Conservation (phyloP, 2,329 filamentous ascomycete genomes). For the Colletotrichum caudatum region DNA sequence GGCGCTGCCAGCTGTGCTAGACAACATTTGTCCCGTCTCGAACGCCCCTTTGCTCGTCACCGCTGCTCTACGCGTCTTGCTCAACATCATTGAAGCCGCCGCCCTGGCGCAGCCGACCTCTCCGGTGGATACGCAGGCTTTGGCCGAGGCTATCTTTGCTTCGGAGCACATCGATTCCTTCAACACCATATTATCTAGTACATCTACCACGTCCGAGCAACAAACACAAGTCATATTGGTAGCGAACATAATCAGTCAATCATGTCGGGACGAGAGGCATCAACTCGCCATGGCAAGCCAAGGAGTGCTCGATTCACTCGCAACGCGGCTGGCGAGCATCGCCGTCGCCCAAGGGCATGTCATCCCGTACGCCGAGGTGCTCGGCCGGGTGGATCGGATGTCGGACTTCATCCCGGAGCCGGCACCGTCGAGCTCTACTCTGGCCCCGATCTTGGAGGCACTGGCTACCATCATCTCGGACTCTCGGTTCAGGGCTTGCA, state of each 20-base stretch:
- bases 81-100: conserved; percentile 76
- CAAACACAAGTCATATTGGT: conserved; percentile 74
- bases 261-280: conserved; percentile 78
- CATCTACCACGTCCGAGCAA: conserved; percentile 61
- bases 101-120: conserved; percentile 64
- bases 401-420: conserved; percentile 70
- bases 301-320: conserved; percentile 83
- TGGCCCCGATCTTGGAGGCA: conserved; percentile 81
- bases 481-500: conserved; percentile 81
- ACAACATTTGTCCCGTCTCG: conserved; percentile 74
- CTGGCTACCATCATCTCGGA: conserved; percentile 81
- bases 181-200: conserved; percentile 72
- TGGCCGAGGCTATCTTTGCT: conserved; percentile 74
- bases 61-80: conserved; percentile 79
- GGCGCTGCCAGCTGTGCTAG: conserved; percentile 76
- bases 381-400: conserved; percentile 66
- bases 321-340: conserved; percentile 78
- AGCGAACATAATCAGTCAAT: conserved; percentile 64
- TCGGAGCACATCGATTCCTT: conserved; percentile 36
- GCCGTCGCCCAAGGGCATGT: conserved; percentile 76
- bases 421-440: conserved; percentile 67
- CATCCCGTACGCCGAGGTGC: conserved; percentile 71
- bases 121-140: conserved; percentile 59
- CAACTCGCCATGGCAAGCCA: conserved; percentile 77
- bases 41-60: conserved; percentile 76